Evolutionary conservation across 1,284 basidiomycete genomes (phyloP), one percentile per base, ranked within the genome.

Genomic region (Wallemia mellicola): DNA sequence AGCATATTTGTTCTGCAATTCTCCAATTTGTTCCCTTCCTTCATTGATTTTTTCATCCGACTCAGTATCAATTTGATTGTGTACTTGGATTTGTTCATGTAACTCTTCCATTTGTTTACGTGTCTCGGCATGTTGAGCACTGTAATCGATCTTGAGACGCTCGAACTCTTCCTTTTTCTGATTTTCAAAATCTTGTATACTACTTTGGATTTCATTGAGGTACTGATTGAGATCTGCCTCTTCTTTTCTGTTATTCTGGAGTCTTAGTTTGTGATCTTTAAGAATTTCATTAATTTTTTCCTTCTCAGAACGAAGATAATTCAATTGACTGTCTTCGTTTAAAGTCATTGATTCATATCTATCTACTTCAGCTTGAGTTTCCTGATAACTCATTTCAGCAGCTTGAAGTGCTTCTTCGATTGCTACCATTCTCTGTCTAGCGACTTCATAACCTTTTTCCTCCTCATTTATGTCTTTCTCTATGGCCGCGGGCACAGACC

Each of bases 11-110:
- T 30, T 27, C 32, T n/a, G 58, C 27, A 56, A 58, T 59, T n/a
- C 60, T 59, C 26, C 27, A 28, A 24, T 57, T 32, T 27, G 59
- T 33, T 19, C 30, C n/a, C 14, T 59, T 33, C 28, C 54, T 28
- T 61, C 60, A 15, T 59, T 57, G 26, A 60, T 33, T n/a, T 62
- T 61, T 24, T 38, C 38, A 24, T 64, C 63, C 9, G 30, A 28
- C 24, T 24, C n/a, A 15, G 55, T 28, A 22, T 56, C 57, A 76
- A 57, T 81, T 33, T 69, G 69, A 24, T 73, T 71, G 67, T 83
- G 82, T 15, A 72, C 72, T 1, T 65, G 69, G 58, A 87, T 83
- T 60, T 77, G 72, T 14, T 66, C 63, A 2, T 79, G 70, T 48
- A 77, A 71, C 0, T 73, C 71, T 2, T 70, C 66, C 60, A 86